Percentiles rank a stretch among this genome's conserved stretches.
phyloP scores from a whole-genome alignment of 345 rosid species.

The Syzygium aromaticum region DNA sequence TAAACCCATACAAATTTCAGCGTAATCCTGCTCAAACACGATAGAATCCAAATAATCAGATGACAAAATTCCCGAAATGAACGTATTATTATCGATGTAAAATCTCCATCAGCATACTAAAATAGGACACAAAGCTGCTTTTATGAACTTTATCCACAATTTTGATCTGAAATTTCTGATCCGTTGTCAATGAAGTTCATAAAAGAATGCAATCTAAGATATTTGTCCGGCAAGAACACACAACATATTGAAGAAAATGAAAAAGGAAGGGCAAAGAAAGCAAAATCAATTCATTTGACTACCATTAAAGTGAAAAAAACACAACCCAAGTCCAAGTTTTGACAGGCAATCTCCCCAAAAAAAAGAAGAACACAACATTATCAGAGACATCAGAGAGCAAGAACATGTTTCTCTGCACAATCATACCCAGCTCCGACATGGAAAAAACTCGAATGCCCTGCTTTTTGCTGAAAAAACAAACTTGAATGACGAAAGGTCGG shows the following conservation, averaged over 20 bases:
- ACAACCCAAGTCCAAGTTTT: background rate
- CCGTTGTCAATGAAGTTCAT: too few relatives aligned
- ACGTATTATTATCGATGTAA: background rate
- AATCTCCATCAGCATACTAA: background rate
- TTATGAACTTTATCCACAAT: too few relatives aligned
- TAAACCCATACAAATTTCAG: conserved; percentile 19
- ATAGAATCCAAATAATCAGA: background rate
- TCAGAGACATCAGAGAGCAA: background rate
- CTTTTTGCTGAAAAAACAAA: background rate
- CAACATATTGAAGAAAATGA: background rate
- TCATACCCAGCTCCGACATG: background rate
- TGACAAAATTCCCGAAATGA: background rate
- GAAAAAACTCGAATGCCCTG: background rate
- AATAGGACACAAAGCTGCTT: too few relatives aligned
- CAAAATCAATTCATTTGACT: background rate
- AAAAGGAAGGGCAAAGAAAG: background rate
- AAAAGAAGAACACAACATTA: background rate
- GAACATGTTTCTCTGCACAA: background rate
- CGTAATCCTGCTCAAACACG: conserved; percentile 5
- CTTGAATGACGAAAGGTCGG: background rate
- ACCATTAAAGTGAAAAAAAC: background rate
- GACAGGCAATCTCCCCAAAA: background rate
- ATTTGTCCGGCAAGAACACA: background rate
- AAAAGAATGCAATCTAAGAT: too few relatives aligned
- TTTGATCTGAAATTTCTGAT: background rate